Evolutionary conservation across 2,329 filamentous ascomycete genomes (phyloP).

Genomic region (Pseudogymnoascus sp.): DNA sequence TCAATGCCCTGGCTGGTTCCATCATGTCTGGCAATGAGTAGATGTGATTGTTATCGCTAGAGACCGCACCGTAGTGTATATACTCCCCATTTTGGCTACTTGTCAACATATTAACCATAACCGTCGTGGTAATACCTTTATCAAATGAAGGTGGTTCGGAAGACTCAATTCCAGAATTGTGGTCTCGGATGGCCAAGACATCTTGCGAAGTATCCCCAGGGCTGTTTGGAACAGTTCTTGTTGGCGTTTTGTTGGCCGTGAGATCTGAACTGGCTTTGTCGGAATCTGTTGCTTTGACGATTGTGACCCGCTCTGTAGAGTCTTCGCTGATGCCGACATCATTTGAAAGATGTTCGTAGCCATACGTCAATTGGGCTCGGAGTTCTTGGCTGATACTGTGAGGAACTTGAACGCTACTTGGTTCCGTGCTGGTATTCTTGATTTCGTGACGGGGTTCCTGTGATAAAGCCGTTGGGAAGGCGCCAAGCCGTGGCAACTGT

Average conservation of each 20-base stretch:
- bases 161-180: background rate
- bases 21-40: constrained; percentile 8
- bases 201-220: background rate
- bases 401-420: constrained; percentile 9
- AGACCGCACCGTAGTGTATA: background rate
- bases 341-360: background rate
- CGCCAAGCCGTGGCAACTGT: background rate
- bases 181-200: background rate
- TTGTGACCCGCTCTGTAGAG: background rate
- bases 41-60: background rate
- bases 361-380: background rate
- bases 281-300: background rate
- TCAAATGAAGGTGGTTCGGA: background rate
- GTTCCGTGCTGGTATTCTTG: background rate
- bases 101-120: constrained; percentile 2
- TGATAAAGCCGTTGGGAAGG: background rate
- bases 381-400: constrained; percentile 8
- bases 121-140: background rate
- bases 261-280: background rate
- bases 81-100: constrained; percentile 9
- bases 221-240: background rate
- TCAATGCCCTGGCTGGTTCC: background rate
- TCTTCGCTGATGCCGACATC: background rate
- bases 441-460: background rate
- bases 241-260: background rate